A percentile compares a stretch with the other conserved stretches of the same genome.
These are phyloP conservation scores for Beauveria asiatica DNA, from an alignment of 2,329 filamentous ascomycete species.

Conservation along the genomic window DNA sequence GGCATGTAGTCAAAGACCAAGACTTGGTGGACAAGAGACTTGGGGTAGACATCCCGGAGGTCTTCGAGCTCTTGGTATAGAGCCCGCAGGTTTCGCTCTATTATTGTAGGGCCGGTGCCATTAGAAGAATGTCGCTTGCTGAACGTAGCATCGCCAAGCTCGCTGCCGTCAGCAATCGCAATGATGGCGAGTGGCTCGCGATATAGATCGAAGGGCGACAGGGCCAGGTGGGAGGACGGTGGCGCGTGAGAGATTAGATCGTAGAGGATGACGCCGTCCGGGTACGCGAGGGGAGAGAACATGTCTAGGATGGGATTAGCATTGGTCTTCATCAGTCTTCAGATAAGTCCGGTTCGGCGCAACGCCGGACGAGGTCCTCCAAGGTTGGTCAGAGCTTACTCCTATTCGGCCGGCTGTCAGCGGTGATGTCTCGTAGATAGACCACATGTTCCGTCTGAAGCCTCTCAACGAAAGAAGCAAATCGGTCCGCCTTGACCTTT, in stretches of 20 bases:
- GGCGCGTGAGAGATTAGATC: conserved; percentile 75
- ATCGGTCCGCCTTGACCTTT: conserved; percentile 73
- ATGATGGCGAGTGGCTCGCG: conserved; percentile 77
- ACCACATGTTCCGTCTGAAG: conserved; percentile 74
- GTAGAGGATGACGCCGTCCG: conserved; percentile 78
- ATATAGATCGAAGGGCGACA: conserved; percentile 86
- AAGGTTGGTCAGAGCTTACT: conserved; percentile 46
- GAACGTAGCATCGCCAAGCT: conserved; percentile 49
- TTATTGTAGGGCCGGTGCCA: conserved; percentile 38
- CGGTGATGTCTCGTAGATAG: conserved; percentile 75
- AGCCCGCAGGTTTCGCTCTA: conserved; percentile 49
- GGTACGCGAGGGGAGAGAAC: conserved; percentile 87
- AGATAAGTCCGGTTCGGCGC: neutral
- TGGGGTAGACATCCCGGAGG: conserved; percentile 63
- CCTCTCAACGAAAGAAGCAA: conserved; percentile 68
- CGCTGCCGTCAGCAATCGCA: conserved; percentile 73
- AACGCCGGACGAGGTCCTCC: neutral
- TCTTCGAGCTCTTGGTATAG: conserved; percentile 61
- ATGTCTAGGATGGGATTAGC: conserved; percentile 51
- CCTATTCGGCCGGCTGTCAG: conserved; percentile 75
- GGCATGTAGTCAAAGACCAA: conserved; percentile 68
- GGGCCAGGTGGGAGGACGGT: conserved; percentile 66
- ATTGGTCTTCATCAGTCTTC: neutral
- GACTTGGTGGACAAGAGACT: conserved; percentile 68
- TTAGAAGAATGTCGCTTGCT: conserved; percentile 46